Base-by-base conservation (phyloP, 169 alveolate species). In the Plasmodium gaboni region DNA sequence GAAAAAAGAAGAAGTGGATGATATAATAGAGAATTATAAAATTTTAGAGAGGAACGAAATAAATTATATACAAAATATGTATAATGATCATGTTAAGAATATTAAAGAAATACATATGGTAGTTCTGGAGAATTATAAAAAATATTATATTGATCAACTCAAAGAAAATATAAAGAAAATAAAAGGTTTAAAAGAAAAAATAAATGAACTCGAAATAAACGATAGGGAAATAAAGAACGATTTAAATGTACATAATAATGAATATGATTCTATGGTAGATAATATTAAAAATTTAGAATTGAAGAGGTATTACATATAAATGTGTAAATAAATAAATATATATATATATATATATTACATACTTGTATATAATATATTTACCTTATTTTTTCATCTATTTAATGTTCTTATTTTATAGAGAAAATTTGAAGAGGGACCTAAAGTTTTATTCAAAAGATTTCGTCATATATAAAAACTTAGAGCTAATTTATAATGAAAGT, bases 381-480 rank as follows among this genome's bases (percentile, higher is more conserved):
- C 46, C 46, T 38, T 38, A 38, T 38, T 38, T 38, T 38, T 38
- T 5, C 9, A 38, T 38, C 46, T 38, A 5, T 38, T 38, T 38
- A 13, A 15, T 17, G 61, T 53, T 61, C 1, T 15, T 19, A 60
- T 32, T n/a, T 15, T 53, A 28, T 67, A 76, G 89, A 72, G 89
- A 76, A 61, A 46, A 17, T 46, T 48, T 80, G 24, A 68, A 67
- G 24, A 67, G 55, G 28, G 78, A 51, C 65, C 28, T 80, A 46
- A 83, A 83, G 46, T 83, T 83, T 68, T 83, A 83, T 46, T 83
- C 91, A 24, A 83, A 83, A 32, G 91, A 83, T 61, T 83, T 83
- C 28, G 83, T 83, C 5, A 68, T 83, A 13, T 67, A 51, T 46
- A 83, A 83, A 68, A 83, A 83, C 53, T 69, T 83, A 61, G 85